Base-by-base conservation (phyloP, 2,329 filamentous ascomycete genomes). In the Penicillium sp. region DNA sequence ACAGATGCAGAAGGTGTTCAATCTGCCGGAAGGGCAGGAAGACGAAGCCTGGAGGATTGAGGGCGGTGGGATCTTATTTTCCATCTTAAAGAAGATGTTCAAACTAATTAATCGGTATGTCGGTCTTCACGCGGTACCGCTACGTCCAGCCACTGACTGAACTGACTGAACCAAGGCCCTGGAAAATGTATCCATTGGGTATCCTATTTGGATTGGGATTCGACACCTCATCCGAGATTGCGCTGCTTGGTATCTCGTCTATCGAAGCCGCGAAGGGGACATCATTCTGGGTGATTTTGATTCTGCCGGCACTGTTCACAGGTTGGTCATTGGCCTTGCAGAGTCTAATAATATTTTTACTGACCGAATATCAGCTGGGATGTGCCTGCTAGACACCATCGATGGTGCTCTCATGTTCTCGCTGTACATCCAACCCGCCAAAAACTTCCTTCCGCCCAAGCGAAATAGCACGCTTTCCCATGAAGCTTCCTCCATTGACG, bases 341-440 rank as follows among this genome's bases (percentile, higher is more conserved):
- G 4, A 7, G 3, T 17, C 23, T 8, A 3, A 1, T 17, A 11
- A 10, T 3, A 7, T 9, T 8, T 8, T 7, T 16, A 15, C 15
- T 39, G 34, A 37, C 14, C 15, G 7, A n/a, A n/a, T 13, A 4
- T 27, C 6, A 84, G 87, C 86, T 1, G 93, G 88, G 43, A 97
- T 98, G 93, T 96, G 90, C 63, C 76, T 97, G 15, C 73, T 97
- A 4, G 93, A 97, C 65, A 96, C 90, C 0, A 85, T 83, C 0
- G 93, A 97, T 56, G 91, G 91, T 16, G 91, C 91, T 1, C 75
- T 96, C 14, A 97, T 97, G 90, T 90, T 95, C 80, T 83, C 85
- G 1, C 74, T 97, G 1, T 97, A 98, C 67, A 89, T 90, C 21
- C 69, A 71, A 41, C 70, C 69, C 2, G 65, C 68, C 14, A 50